Percentiles rank a stretch among this genome's conserved stretches.
phyloP scores from a whole-genome alignment of 306 rosid species.

The Begonia loranthoides region DNA sequence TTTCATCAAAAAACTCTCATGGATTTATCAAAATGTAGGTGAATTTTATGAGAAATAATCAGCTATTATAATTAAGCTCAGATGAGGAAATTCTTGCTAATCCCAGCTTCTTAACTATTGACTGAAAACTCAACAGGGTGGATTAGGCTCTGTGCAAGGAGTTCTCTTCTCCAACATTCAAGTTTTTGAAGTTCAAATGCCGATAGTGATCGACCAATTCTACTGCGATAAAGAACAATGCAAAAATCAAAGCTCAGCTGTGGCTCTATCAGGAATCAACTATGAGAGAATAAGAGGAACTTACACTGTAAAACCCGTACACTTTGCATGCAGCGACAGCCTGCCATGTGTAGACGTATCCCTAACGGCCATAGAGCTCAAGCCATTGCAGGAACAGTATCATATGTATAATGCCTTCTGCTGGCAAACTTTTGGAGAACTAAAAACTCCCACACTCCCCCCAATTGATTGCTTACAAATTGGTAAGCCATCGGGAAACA shows the following conservation, averaged over 20 bases:
- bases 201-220: slow-evolving; percentile 94
- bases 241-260: slow-evolving; percentile 67
- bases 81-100: no score
- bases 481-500: slow-evolving; percentile 76
- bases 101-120: not conserved
- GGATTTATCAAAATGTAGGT: no score
- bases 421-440: slow-evolving; percentile 85
- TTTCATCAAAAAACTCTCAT: not conserved
- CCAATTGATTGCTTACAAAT: slow-evolving; percentile 71
- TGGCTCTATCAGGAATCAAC: slow-evolving; percentile 74
- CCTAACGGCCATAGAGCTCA: slow-evolving; percentile 52
- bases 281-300: slow-evolving; percentile 86
- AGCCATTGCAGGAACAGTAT: slow-evolving; percentile 67
- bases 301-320: slow-evolving; percentile 75
- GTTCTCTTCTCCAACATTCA: slow-evolving; percentile 85
- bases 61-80: no score
- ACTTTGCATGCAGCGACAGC: slow-evolving; percentile 92
- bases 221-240: slow-evolving; percentile 80
- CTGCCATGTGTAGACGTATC: slow-evolving; percentile 83
- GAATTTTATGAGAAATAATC: no score
- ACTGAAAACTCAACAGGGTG: slow-evolving; percentile 46
- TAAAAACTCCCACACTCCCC: slow-evolving; percentile 63
- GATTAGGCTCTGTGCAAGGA: slow-evolving; percentile 86
- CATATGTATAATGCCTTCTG: slow-evolving; percentile 81
- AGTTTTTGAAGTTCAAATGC: slow-evolving; percentile 75